Evolutionary conservation across 768 basidiomycete genomes (phyloP).

Genomic region (Tylopilus vinaceipallidus): DNA sequence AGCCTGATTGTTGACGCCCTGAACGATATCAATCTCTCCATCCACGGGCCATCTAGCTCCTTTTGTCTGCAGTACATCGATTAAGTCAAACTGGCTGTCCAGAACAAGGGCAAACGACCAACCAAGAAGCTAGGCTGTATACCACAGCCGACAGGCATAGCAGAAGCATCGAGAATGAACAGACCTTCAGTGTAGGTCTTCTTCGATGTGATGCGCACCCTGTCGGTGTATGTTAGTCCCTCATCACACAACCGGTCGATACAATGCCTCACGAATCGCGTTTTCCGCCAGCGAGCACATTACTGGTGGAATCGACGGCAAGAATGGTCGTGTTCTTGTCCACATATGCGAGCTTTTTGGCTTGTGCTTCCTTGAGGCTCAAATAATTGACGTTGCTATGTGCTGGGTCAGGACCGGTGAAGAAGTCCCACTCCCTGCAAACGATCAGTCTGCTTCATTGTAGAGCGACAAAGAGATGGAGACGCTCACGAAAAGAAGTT

Average conservation of each 20-base stretch:
- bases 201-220: slow-evolving; percentile 65
- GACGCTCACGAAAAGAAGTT: slow-evolving; percentile 54
- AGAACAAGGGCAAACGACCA: slow-evolving; percentile 10
- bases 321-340: slow-evolving; percentile 53
- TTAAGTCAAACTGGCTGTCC: neutral
- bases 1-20: slow-evolving; percentile 60
- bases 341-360: slow-evolving; percentile 57
- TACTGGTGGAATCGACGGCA: slow-evolving; percentile 57
- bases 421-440: slow-evolving; percentile 63
- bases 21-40: slow-evolving; percentile 73
- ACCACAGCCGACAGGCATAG: slow-evolving; percentile 71
- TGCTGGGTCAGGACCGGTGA: slow-evolving; percentile 60
- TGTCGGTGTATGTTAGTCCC: slow-evolving; percentile 23
- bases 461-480: slow-evolving; percentile 10
- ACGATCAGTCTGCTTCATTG: neutral
- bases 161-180: slow-evolving; percentile 67
- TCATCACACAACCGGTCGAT: neutral
- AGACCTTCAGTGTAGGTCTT: slow-evolving; percentile 59
- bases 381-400: slow-evolving; percentile 66
- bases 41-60: slow-evolving; percentile 52
- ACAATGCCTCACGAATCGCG: slow-evolving; percentile 46
- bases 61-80: slow-evolving; percentile 30
- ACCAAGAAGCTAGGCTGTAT: slow-evolving; percentile 60
- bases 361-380: slow-evolving; percentile 42
- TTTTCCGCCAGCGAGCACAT: slow-evolving; percentile 45